Base-by-base conservation (phyloP, 2,329 filamentous ascomycete species). In the Aspergillus jensenii region DNA sequence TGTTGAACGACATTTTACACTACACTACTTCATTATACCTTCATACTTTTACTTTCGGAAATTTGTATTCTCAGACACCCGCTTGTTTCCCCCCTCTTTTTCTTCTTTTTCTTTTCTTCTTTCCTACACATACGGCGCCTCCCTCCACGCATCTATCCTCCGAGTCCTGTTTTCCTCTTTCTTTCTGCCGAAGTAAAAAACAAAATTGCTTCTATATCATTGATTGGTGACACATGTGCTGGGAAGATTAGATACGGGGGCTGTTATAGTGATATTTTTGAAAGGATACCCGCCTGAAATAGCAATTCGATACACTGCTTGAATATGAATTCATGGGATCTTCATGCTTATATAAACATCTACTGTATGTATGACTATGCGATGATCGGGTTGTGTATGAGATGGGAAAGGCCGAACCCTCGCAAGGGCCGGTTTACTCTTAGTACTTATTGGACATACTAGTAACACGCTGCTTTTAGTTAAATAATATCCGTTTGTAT, bases 221-320 rank as follows among this genome's bases (percentile, higher is more conserved):
- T 41, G 45, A 46, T 48, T 41, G 44, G 52, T 47, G 43, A 46
- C 27, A 46, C 25, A 47, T 54, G 31, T 27, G 43, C 31, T 47
- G 48, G 33, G 33, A 33, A 17, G 52, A 23, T 35, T 55, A 55
- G 53, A 55, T 55, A 23, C 27, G 21, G 45, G 40, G 37, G 23
- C 39, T 27, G 21, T 40, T 48, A 39, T 48, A 35, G 52, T 55
- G 44, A 55, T 55, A 33, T 27, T 48, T 54, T 27, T 48, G 46
- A 46, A 55, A 48, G 52, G 52, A 55, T 55, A 55, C 52, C 52
- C 52, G 52, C 33, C 44, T 48, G 44, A 17, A 23, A 55, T 55
- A 55, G 33, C 52, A 45, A 41, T 55, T 25, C 41, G 23, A 55
- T 48, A 14, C 15, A 48, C 35, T 37, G 35, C 3, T 37, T 37